These are phyloP conservation scores for Trichoderma breve DNA, from an alignment of 2,329 filamentous ascomycete species.

Conservation along the genomic window DNA sequence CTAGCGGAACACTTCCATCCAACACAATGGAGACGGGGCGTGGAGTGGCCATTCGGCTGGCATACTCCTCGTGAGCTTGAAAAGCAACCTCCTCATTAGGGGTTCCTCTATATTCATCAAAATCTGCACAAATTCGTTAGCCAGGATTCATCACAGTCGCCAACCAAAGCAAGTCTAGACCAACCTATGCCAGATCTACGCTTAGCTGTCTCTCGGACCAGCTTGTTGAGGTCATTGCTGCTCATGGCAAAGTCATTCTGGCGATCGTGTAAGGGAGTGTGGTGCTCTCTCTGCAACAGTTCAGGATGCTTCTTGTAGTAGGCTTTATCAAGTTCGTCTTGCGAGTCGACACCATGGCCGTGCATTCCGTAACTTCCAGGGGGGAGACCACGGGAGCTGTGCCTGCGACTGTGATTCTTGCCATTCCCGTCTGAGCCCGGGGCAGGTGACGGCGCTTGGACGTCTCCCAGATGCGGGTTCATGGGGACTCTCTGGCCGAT, in stretches of 20 bases:
- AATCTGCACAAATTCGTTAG: conserved; percentile 48
- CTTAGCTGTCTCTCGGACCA: conserved; percentile 70
- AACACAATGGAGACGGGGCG: conserved; percentile 47
- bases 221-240: conserved; percentile 84
- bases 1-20: conserved; percentile 30
- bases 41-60: conserved; percentile 72
- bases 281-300: conserved; percentile 70
- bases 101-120: conserved; percentile 63
- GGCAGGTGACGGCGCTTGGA: conserved; percentile 87
- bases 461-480: conserved; percentile 88
- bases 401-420: conserved; percentile 65
- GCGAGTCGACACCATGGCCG: conserved; percentile 73
- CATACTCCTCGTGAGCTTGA: conserved; percentile 80
- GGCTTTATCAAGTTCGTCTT: conserved; percentile 82
- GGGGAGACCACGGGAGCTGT: conserved; percentile 68
- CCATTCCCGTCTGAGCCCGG: conserved; percentile 47
- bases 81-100: conserved; percentile 91
- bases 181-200: conserved; percentile 45
- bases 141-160: too few species aligned
- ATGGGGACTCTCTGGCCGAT: conserved; percentile 92
- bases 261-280: conserved; percentile 53
- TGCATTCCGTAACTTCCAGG: conserved; percentile 92
- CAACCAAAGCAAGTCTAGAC: neutral
- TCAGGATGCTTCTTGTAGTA: conserved; percentile 95
- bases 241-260: conserved; percentile 77